Base-by-base conservation (phyloP, 495 filamentous ascomycete genomes). In the Aspergillus cristatus region DNA sequence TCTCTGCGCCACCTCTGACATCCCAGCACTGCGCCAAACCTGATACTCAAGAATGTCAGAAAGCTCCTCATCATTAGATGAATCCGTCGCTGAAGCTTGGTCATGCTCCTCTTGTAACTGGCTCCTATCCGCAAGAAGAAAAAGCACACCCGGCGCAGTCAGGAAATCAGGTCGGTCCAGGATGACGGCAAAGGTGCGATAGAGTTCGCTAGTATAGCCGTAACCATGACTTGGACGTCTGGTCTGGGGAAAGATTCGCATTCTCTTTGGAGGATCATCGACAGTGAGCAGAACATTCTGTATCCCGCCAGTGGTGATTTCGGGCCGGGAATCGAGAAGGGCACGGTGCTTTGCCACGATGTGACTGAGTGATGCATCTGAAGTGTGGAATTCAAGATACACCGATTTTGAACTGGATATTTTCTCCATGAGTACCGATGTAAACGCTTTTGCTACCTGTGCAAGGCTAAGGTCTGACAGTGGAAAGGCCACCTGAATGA, bases 1-100 rank as follows among this genome's bases (percentile, higher is more conserved):
- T 28, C 37, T 32, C 14, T 28, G 37, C n/a, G 37, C 37, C 37
- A 40, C 37, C 18, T 32, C 37, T 4, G 37, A 28, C 37, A 40
- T 40, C n/a, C 37, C 37, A 32, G 16, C 26, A 33, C 37, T 40
- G 6, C 37, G 37, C 37, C 37, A 40, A 24, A 32, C 28, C 14
- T 40, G 28, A 32, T 32, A n/a, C n/a, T n/a, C n/a, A n/a, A n/a
- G n/a, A n/a, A 38, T 28, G n/a, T 14, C 18, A 12, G 35, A 25
- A 28, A 16, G 6, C 20, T 26, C 24, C 24, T 26, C 6, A 11
- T 6, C 24, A 26, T 6, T 26, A 11, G 24, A 26, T 26, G 24
- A 11, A 26, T 26, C 11, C 11, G 6, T 26, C 24, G 24, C 24
- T 26, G 24, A 11, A 6, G 24, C 6, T 6, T 26, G 11, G 6